Conservation (phyloP, 2,329 filamentous ascomycete species). For the Botrytis elliptica region DNA sequence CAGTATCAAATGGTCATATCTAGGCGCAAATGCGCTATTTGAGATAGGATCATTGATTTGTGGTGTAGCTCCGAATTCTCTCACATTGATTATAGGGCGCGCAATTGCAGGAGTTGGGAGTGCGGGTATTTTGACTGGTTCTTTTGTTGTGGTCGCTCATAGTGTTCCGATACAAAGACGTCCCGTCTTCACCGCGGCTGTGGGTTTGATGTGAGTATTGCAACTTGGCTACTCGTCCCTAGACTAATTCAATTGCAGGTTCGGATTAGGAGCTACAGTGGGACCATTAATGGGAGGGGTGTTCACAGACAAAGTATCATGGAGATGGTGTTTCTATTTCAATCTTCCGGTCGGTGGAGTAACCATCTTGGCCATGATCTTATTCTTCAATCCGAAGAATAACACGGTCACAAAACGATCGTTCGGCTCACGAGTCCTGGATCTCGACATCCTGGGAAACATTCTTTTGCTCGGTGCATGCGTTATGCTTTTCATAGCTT, state of each 20-base stretch:
- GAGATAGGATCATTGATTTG: conserved; percentile 49
- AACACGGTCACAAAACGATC: not conserved
- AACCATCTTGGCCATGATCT: conserved; percentile 1
- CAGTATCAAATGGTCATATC: conserved; percentile 10
- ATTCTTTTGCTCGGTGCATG: conserved; percentile 45
- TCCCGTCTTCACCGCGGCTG: conserved; percentile 58
- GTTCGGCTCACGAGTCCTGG: conserved; percentile 27
- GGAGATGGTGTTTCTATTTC: conserved; percentile 48
- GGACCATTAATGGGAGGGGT: conserved; percentile 48
- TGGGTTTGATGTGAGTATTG: conserved; percentile 51
- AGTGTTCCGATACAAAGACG: conserved; percentile 58
- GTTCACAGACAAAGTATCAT: conserved; percentile 7
- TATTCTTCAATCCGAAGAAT: conserved; percentile 1
- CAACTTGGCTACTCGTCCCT: not conserved
- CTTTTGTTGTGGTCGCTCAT: conserved; percentile 52
- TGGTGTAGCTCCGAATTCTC: conserved; percentile 55
- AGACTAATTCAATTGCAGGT: conserved; percentile 41
- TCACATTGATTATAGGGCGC: conserved; percentile 61
- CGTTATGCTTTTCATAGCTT: conserved; percentile 44
- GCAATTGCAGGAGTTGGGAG: conserved; percentile 63
- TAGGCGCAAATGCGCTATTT: conserved; percentile 18
- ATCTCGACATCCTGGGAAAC: conserved; percentile 48
- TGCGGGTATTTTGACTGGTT: conserved; percentile 46
- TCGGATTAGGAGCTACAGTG: conserved; percentile 53
- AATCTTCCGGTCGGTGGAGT: conserved; percentile 51